Evolutionary conservation across 345 rosid species (phyloP), one percentile per base, ranked within the genome.

Genomic region (Angophora floribunda): DNA sequence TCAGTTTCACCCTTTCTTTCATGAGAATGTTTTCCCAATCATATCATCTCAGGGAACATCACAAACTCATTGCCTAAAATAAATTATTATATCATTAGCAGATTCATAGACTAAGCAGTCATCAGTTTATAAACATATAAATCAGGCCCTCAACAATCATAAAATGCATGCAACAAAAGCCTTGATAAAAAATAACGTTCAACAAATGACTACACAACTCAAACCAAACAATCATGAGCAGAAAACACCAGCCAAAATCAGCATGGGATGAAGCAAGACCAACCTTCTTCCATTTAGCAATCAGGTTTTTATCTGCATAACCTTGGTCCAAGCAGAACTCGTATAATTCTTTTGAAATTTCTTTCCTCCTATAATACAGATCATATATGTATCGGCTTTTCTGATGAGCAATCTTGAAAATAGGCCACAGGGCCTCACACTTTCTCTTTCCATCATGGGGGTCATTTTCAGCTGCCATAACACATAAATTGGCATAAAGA

Each of bases 311-410:
- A 30, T 95, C 97, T 1, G 93, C 98, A 75, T 94, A 93, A 15
- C 97, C 96, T 86, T 96, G 97, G 21, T 96, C 97, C 94, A 95
- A 91, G 86, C 95, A 96, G 90, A 95, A 96, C 88, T 96, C 99
- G 85, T 92, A 97, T 11, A 96, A 90, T 88, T 97, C 96, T 91
- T 93, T 93, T 30, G 98, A 96, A 63, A 97, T 96, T 88, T 94
- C 97, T 45, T 93, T 93, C 91, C 94, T 93, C 49, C 92, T 88
- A 88, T 95, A 89, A n/a, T 93, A 94, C 53, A 96, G 96, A 88
- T 97, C 94, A 57, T 92, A 97, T n/a, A 97, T 90, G 87, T 95
- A 96, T 63, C 94, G 91, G 92, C 97, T 95, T 90, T 95, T 94
- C 88, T 95, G 97, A 88, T 96, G 97, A 59, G 98, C 91, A 55